Evolutionary conservation across 257 asterid species (phyloP).

Genomic region (Gentiana dahurica): DNA sequence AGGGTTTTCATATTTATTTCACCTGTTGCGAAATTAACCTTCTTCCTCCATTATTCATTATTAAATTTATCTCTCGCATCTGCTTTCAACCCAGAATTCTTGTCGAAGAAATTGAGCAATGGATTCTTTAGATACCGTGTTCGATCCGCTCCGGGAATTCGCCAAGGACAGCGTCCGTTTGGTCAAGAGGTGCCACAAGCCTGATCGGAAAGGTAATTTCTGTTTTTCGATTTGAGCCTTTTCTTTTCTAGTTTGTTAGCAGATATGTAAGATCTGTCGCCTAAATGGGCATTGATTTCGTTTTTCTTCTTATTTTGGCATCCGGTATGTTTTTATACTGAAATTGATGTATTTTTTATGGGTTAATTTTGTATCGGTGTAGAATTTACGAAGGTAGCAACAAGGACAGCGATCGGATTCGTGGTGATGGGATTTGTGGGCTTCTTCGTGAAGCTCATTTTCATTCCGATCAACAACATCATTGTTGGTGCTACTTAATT

Average conservation of each 20-base stretch:
- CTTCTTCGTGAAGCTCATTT: conserved; percentile 23
- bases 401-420: conserved; percentile 24
- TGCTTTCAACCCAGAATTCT: no score
- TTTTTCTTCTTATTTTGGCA: neutral
- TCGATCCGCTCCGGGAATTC: conserved; percentile 27
- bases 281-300: no score
- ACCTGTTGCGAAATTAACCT: no score
- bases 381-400: conserved; percentile 27
- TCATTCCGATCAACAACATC: conserved; percentile 28
- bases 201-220: conserved; percentile 21
- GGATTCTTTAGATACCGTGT: conserved; percentile 21
- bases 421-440: conserved; percentile 30
- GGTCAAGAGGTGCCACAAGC: conserved; percentile 25
- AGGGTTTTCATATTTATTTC: no score
- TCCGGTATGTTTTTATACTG: neutral
- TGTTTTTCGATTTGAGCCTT: neutral
- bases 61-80: no score
- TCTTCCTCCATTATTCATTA: no score
- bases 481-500: conserved; percentile 20
- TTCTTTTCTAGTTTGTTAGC: neutral
- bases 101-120: neutral
- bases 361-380: neutral
- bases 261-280: no score
- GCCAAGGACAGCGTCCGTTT: conserved; percentile 23
- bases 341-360: neutral